Conservation (phyloP, 257 asterid genomes). For the Forsythia viridissima region DNA sequence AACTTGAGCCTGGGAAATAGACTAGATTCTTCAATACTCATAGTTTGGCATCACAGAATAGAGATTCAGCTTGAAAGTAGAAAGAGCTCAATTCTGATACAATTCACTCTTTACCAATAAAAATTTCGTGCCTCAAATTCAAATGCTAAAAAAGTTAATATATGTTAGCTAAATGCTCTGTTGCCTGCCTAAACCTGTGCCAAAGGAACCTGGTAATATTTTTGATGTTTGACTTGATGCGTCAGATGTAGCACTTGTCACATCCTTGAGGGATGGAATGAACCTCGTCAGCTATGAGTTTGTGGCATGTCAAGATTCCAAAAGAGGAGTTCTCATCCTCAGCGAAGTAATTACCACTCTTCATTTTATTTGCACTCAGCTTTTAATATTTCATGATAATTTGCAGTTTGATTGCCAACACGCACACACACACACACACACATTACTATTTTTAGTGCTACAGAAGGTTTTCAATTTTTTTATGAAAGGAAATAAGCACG, state of each 20-base stretch:
- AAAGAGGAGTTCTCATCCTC: constrained; percentile 91
- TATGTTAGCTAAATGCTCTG: constrained; percentile 13
- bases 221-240: constrained; percentile 30
- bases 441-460: constrained; percentile 6
- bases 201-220: constrained; percentile 24
- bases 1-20: background rate
- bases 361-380: constrained; percentile 12
- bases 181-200: constrained; percentile 9
- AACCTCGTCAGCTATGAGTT: constrained; percentile 98
- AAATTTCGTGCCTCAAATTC: background rate
- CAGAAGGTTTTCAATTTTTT: background rate
- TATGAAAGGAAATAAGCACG: constrained; percentile 1
- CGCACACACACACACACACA: no score
- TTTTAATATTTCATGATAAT: background rate
- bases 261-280: constrained; percentile 98
- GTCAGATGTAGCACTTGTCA: constrained; percentile 93
- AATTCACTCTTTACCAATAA: background rate
- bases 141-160: background rate
- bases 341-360: constrained; percentile 63
- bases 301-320: constrained; percentile 94
- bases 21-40: background rate
- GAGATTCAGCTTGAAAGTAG: constrained; percentile 1
- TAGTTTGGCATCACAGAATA: constrained; percentile 4
- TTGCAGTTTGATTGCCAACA: constrained; percentile 4
- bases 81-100: background rate